These are phyloP conservation scores for Leccinum incarnatum DNA, from an alignment of 768 basidiomycete genomes.

Conservation along the genomic window DNA sequence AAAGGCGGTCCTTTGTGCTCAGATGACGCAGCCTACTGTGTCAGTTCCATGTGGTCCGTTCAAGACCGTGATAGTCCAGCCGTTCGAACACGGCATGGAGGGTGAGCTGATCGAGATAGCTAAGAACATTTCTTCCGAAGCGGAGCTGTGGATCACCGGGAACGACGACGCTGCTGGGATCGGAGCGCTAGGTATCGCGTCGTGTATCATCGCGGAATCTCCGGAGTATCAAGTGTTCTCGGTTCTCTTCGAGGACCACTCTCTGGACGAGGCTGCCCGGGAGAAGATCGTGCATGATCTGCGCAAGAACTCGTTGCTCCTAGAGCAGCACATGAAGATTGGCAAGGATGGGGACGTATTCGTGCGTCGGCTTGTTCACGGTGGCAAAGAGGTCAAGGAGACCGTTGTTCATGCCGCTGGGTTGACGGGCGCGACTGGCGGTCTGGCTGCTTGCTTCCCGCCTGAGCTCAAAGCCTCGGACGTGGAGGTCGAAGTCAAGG, in stretches of 20 bases:
- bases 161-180: conserved; percentile 32
- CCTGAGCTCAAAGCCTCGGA: conserved; percentile 16
- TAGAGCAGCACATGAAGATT: conserved; percentile 32
- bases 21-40: conserved; percentile 15
- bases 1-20: background rate
- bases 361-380: conserved; percentile 31
- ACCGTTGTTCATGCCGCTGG: conserved; percentile 12
- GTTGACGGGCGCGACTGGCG: conserved; percentile 8
- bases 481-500: conserved; percentile 19
- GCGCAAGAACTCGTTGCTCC: conserved; percentile 25
- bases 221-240: conserved; percentile 30
- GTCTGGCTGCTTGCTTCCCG: conserved; percentile 21
- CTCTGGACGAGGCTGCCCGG: conserved; percentile 19
- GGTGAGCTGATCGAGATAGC: conserved; percentile 28
- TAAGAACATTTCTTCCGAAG: conserved; percentile 23
- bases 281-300: conserved; percentile 26
- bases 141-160: conserved; percentile 29
- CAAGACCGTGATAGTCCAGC: conserved; percentile 27
- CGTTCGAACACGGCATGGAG: conserved; percentile 26
- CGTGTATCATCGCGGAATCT: conserved; percentile 29
- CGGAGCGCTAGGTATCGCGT: conserved; percentile 29
- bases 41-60: conserved; percentile 14
- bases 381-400: conserved; percentile 21
- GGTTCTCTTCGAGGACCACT: conserved; percentile 30
- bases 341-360: conserved; percentile 23